Percentiles rank a stretch among this genome's conserved stretches.
phyloP scores from a whole-genome alignment of 1,284 basidiomycete species.

The Malassezia psittaci region DNA sequence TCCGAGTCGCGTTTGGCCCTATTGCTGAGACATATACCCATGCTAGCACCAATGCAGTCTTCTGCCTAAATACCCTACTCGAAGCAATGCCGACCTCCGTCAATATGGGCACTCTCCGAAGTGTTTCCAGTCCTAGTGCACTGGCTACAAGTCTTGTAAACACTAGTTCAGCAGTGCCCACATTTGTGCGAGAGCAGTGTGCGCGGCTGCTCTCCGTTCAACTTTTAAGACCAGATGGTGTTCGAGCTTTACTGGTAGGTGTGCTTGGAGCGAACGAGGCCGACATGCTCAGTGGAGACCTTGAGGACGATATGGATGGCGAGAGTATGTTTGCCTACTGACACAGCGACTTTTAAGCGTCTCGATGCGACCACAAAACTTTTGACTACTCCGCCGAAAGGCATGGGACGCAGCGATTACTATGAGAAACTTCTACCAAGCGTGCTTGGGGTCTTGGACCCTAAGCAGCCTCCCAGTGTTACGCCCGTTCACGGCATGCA shows the following conservation, averaged over 20 bases:
- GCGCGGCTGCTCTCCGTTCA: conserved; percentile 33
- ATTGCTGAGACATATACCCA: neutral
- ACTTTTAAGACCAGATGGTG: conserved; percentile 38
- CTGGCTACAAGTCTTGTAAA: neutral
- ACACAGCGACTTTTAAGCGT: conserved; percentile 1
- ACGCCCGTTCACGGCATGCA: conserved; percentile 20
- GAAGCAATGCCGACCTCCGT: conserved; percentile 5
- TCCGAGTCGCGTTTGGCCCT: conserved; percentile 6
- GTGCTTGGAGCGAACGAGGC: conserved; percentile 24
- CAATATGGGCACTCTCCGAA: conserved; percentile 4
- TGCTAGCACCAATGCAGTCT: neutral
- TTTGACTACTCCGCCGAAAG: conserved; percentile 26
- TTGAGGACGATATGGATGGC: conserved; percentile 14
- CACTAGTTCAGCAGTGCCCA: neutral
- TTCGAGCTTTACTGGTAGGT: conserved; percentile 31
- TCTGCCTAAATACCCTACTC: neutral
- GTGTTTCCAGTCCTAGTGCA: conserved; percentile 2
- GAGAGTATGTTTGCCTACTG: conserved; percentile 14
- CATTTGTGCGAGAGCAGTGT: conserved; percentile 15
- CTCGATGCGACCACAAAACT: conserved; percentile 18
- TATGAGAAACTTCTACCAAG: conserved; percentile 22
- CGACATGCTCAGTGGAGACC: conserved; percentile 18
- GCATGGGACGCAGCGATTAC: conserved; percentile 21
- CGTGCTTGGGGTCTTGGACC: conserved; percentile 26
- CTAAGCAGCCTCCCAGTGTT: conserved; percentile 21